Base-by-base conservation (phyloP, 2,329 filamentous ascomycete genomes). In the Colletotrichum costaricense region DNA sequence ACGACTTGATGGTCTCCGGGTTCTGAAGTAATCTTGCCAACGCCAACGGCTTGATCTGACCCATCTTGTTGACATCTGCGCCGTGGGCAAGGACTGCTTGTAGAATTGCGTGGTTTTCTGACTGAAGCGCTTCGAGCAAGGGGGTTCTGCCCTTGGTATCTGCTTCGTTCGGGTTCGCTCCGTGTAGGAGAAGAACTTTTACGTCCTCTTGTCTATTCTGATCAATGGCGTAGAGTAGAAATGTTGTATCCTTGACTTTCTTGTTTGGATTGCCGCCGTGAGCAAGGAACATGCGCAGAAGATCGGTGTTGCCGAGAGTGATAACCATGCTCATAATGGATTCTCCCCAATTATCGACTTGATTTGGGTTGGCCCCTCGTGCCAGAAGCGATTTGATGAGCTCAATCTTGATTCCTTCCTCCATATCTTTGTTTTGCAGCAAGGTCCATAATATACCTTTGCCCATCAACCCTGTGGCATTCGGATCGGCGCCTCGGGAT, bases 141-240 rank as follows among this genome's bases (percentile, higher is more conserved):
- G 74, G 74, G 3, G 68, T 70, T 26, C 68, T 56, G 24, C 71
- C 74, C 33, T 75, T 70, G 9, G 28, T 56, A 30, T 75, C 63
- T 22, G 75, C 65, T 2, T 75, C 74, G 19, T 84, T 83, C 0
- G 78, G 71, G 49, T 83, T 78, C 0, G 81, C 81, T 5, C 82
- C 83, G 26, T 79, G 74, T 49, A 79, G 74, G 0, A 84, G 72
- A 12, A 84, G 75, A 12, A 78, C 58, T 55, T 72, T 75, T 0
- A 72, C 78, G 24, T 79, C 76, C 2, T 79, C 80, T 4, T 42
- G 49, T 30, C 49, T 75, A 1, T 76, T 77, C 0, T 75, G 72
- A 11, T 79, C 78, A 3, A 84, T 76, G 6, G 81, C 79, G 28
- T 83, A 78, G 1, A 80, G 72, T 0, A 84, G 75, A 8, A 80